Conservation (phyloP, 176 grass and related monocot species). For the Calamus simplicifolius region DNA sequence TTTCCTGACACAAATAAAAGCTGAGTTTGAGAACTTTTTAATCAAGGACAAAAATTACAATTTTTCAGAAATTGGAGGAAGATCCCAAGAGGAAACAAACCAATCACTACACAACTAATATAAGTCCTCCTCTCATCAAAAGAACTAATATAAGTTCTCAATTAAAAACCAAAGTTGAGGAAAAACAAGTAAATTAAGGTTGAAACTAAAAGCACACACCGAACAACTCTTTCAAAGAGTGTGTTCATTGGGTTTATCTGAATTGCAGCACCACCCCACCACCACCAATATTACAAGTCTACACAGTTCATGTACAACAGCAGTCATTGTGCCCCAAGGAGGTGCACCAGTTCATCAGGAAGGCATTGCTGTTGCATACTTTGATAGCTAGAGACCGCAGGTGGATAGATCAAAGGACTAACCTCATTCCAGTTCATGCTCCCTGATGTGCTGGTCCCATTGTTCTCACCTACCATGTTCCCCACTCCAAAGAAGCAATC, state of each 20-base stretch:
- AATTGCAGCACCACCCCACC: conserved; percentile 11
- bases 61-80: conserved; percentile 5
- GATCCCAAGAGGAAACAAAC: conserved; percentile 1
- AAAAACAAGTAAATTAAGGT: too few relatives aligned
- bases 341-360: conserved; percentile 17
- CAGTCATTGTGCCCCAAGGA: conserved; percentile 14
- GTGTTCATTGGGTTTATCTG: conserved; percentile 6
- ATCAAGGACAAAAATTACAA: background rate
- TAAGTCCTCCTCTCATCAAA: too few relatives aligned
- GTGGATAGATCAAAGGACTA: conserved; percentile 21
- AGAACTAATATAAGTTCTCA: too few relatives aligned
- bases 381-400: conserved; percentile 17
- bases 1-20: background rate
- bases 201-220: too few relatives aligned
- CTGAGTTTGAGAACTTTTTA: background rate
- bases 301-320: background rate
- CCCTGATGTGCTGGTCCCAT: background rate
- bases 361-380: conserved; percentile 17
- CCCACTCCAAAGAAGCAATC: conserved; percentile 12
- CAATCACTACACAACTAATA: too few relatives aligned
- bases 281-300: conserved; percentile 10
- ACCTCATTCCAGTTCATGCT: conserved; percentile 31
- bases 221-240: too few relatives aligned
- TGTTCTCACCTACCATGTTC: too few relatives aligned
- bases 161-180: too few relatives aligned